Percentiles rank a stretch among this genome's conserved stretches.
phyloP scores from a whole-genome alignment of 331 rosid species.

The Arachis monticola region DNA sequence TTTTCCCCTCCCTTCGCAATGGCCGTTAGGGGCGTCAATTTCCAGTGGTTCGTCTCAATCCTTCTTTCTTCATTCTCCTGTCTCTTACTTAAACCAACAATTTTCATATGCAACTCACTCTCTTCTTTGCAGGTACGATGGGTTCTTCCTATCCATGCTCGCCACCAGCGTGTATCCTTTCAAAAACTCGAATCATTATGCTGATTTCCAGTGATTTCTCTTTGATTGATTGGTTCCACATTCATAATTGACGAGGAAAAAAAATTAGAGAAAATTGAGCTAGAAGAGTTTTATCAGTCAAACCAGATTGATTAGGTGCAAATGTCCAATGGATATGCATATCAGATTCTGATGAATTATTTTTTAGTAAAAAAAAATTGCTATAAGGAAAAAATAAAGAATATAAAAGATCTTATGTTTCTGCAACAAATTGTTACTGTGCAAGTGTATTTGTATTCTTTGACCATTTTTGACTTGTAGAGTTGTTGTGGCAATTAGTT shows the following conservation, averaged over 20 bases:
- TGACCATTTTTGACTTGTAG: slow-evolving; percentile 52
- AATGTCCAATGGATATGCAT: too few relatives aligned
- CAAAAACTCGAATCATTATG: slow-evolving; percentile 20
- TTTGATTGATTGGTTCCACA: not conserved
- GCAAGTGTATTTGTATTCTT: slow-evolving; percentile 39
- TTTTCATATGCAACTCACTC: slow-evolving; percentile 13
- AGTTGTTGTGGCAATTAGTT: slow-evolving; percentile 73
- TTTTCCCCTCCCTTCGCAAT: slow-evolving; percentile 42
- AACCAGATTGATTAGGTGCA: too few relatives aligned
- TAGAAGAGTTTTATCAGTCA: too few relatives aligned
- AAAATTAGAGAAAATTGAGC: not conserved
- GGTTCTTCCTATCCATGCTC: slow-evolving; percentile 90
- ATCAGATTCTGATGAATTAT: too few relatives aligned
- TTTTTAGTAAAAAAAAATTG: not conserved
- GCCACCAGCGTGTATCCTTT: slow-evolving; percentile 90
- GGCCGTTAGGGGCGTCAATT: slow-evolving; percentile 83
- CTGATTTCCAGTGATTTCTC: not conserved
- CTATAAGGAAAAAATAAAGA: not conserved
- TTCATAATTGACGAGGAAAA: not conserved
- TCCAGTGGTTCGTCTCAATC: slow-evolving; percentile 69
- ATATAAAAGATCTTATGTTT: too few relatives aligned
- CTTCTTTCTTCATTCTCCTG: not conserved
- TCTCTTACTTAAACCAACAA: not conserved
- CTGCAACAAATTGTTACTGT: not conserved
- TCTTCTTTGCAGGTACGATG: slow-evolving; percentile 73